phyloP scores from a whole-genome alignment of 2,329 filamentous ascomycete genomes.

The Arthrinium phaeospermum region DNA sequence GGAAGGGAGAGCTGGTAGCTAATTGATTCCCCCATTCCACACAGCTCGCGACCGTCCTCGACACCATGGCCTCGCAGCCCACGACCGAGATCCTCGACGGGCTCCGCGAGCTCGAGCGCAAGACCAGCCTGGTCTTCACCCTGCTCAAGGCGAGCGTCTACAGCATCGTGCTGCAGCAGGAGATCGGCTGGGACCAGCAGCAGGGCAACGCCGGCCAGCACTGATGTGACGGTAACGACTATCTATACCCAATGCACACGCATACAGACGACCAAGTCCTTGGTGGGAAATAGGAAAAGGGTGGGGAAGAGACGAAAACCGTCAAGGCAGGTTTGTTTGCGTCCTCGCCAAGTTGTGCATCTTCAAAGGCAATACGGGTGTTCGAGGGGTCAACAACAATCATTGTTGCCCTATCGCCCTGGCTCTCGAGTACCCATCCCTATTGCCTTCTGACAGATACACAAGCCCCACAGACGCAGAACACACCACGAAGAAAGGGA shows the following conservation, averaged over 20 bases:
- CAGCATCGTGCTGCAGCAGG: slow-evolving; percentile 97
- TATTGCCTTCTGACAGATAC: not conserved
- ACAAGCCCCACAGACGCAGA: not conserved
- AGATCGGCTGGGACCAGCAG: slow-evolving; percentile 76
- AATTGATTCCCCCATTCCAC: not conserved
- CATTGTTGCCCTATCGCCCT: not conserved
- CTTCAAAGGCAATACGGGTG: too few species aligned
- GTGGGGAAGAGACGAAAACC: not conserved
- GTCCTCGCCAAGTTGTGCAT: not conserved
- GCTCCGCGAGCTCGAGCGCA: slow-evolving; percentile 85
- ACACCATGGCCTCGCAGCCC: slow-evolving; percentile 70
- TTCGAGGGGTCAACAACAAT: not conserved
- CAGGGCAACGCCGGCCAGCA: slow-evolving; percentile 25
- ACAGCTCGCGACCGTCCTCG: slow-evolving; percentile 65
- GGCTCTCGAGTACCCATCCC: not conserved
- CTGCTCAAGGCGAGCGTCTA: slow-evolving; percentile 98
- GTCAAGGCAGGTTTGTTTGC: not conserved
- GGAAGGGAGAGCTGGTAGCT: not conserved
- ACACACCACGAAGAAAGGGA: not conserved
- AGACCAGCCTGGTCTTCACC: slow-evolving; percentile 94
- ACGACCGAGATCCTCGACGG: slow-evolving; percentile 86
- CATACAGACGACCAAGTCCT: not conserved
- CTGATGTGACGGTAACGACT: not conserved
- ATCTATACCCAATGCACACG: not conserved
- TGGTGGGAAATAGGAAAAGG: not conserved